phyloP scores from a whole-genome alignment of 768 basidiomycete species.

The Leucocoprinus leucothites region DNA sequence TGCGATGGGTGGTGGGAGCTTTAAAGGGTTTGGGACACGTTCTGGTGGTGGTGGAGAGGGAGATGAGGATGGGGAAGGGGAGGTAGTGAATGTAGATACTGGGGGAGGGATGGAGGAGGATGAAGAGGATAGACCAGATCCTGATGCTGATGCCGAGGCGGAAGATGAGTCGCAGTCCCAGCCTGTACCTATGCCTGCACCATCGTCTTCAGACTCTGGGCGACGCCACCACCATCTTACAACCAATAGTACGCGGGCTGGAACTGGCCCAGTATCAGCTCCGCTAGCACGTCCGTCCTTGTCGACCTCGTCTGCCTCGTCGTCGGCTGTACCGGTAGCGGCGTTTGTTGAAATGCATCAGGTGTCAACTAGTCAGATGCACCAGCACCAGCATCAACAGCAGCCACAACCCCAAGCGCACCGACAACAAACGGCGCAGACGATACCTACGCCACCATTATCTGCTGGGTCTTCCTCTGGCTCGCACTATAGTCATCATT shows the following conservation, averaged over 20 bases:
- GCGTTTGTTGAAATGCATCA: neutral
- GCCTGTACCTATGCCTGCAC: neutral
- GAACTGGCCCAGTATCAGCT: too few species aligned
- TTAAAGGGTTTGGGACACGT: neutral
- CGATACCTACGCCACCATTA: too few species aligned
- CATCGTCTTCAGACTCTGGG: neutral
- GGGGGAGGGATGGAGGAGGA: slow-evolving; percentile 11
- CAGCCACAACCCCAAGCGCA: slow-evolving; percentile 2
- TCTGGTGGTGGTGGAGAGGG: neutral
- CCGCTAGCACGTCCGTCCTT: too few species aligned
- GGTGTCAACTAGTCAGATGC: neutral
- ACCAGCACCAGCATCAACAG: neutral
- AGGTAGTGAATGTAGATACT: slow-evolving; percentile 9
- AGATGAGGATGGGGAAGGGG: slow-evolving; percentile 11
- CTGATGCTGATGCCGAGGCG: neutral
- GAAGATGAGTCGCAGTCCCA: neutral
- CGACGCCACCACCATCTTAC: neutral
- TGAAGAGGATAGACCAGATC: neutral
- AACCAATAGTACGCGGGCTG: neutral
- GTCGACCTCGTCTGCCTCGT: too few species aligned
- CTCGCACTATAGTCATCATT: too few species aligned
- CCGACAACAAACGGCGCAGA: too few species aligned
- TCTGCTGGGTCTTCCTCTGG: too few species aligned
- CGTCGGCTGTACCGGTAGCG: slow-evolving; percentile 4
- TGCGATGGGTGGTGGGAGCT: neutral